These are phyloP conservation scores for Rubia balearica DNA, from an alignment of 305 asterid genomes.

Conservation along the genomic window DNA sequence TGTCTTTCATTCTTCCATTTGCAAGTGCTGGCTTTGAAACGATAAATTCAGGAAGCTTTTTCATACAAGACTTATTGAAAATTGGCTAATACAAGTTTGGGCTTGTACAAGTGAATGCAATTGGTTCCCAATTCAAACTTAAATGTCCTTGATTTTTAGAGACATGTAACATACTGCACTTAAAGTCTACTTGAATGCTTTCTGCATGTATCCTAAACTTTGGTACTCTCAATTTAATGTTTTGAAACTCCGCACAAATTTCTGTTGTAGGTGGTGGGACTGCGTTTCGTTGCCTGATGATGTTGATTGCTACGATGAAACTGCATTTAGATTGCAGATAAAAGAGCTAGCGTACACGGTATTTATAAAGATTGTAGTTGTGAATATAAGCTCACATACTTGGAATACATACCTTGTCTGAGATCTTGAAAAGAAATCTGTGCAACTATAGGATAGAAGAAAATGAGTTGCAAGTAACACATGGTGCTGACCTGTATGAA, in stretches of 20 bases:
- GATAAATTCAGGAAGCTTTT: neutral
- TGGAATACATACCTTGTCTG: slow-evolving; percentile 1
- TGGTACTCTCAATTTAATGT: neutral
- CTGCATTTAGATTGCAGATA: slow-evolving; percentile 61
- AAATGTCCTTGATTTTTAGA: neutral
- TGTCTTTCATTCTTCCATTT: neutral
- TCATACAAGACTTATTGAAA: neutral
- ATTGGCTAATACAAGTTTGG: neutral
- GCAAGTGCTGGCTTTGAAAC: neutral
- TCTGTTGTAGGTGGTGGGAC: slow-evolving; percentile 83
- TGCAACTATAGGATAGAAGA: slow-evolving; percentile 5
- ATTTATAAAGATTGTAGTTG: neutral
- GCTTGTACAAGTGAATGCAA: neutral
- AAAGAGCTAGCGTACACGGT: slow-evolving; percentile 84
- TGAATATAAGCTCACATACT: neutral
- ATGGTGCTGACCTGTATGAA: neutral
- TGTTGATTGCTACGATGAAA: slow-evolving; percentile 57
- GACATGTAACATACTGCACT: neutral
- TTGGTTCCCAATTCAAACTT: neutral
- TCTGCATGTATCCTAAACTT: neutral
- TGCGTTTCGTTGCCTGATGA: slow-evolving; percentile 86
- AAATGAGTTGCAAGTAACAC: neutral
- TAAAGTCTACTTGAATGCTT: neutral
- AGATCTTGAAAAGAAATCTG: neutral
- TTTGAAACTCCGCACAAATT: slow-evolving; percentile 12